phyloP scores from a whole-genome alignment of 192 early-diverging fungal species.

The Jimgerdemannia lactiflua region DNA sequence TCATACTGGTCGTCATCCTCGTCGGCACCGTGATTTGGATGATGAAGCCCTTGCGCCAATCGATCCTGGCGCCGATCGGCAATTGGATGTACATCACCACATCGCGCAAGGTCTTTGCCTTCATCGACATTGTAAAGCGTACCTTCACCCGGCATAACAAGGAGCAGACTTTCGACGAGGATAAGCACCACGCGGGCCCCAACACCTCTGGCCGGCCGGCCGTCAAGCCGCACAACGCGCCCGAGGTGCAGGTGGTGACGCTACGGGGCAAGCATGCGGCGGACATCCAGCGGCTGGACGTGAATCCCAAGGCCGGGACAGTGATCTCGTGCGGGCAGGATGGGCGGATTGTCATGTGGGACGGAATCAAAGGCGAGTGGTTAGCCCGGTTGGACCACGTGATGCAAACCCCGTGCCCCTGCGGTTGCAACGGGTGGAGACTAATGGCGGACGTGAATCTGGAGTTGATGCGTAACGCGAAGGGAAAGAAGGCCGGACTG shows the following conservation, averaged over 20 bases:
- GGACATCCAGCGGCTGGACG: slow-evolving; percentile 19
- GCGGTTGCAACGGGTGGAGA: not conserved
- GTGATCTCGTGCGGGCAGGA: slow-evolving; percentile 25
- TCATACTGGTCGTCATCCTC: slow-evolving; percentile 21
- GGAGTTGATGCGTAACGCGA: not conserved
- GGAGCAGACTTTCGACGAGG: not conserved
- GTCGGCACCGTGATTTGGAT: slow-evolving; percentile 23
- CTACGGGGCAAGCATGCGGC: slow-evolving; percentile 19
- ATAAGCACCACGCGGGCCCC: not conserved
- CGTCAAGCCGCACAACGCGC: not conserved
- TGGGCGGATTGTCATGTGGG: slow-evolving; percentile 28
- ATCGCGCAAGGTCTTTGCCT: not conserved
- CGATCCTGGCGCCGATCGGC: slow-evolving; percentile 1
- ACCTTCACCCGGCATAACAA: not conserved
- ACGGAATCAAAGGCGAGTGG: slow-evolving; percentile 17
- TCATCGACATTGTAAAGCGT: not conserved
- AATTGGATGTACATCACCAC: slow-evolving; percentile 4
- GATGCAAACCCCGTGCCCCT: not conserved
- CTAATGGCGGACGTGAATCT: not conserved
- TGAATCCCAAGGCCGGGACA: slow-evolving; percentile 14
- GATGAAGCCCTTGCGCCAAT: slow-evolving; percentile 14
- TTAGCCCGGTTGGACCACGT: slow-evolving; percentile 23
- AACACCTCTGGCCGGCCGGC: not conserved
- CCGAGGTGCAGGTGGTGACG: slow-evolving; percentile 14
- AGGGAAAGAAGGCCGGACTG: not conserved